A percentile compares a stretch with the other conserved stretches of the same genome.
These are phyloP conservation scores for Phytopythium sindhum DNA, from an alignment of 352 stramenopile species.

Conservation along the genomic window DNA sequence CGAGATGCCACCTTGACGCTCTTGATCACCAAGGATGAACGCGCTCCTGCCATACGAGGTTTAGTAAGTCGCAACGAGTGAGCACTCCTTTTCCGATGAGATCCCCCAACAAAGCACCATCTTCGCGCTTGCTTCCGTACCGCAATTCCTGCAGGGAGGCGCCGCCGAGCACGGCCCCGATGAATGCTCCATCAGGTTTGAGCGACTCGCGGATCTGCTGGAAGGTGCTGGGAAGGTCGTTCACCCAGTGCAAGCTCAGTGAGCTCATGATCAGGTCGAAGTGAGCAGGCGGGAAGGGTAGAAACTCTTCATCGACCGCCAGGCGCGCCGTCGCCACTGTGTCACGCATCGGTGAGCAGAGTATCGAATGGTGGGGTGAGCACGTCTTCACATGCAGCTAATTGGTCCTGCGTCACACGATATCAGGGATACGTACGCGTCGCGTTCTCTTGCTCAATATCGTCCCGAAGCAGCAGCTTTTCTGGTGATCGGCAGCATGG, in stretches of 20 bases:
- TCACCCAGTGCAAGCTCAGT: conserved; percentile 96
- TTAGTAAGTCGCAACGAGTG: neutral
- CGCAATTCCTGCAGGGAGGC: conserved; percentile 95
- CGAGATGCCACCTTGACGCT: conserved; percentile 93
- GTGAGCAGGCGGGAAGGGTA: conserved; percentile 93
- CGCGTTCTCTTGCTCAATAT: conserved; percentile 19
- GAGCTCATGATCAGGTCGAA: conserved; percentile 97
- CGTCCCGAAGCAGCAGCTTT: conserved; percentile 70
- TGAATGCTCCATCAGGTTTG: conserved; percentile 96
- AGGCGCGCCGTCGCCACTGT: conserved; percentile 73
- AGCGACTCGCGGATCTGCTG: conserved; percentile 76
- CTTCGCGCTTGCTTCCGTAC: conserved; percentile 26
- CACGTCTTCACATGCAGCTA: neutral
- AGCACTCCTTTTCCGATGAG: neutral
- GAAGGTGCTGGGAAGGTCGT: conserved; percentile 92
- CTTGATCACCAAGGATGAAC: conserved; percentile 94
- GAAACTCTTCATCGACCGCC: conserved; percentile 89
- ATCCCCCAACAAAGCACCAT: too few species aligned
- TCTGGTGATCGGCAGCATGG: conserved; percentile 34
- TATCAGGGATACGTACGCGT: conserved; percentile 11
- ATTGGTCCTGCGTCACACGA: neutral
- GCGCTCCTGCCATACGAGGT: conserved; percentile 57
- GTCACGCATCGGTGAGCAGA: neutral
- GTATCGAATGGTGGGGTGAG: neutral
- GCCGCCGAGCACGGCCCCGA: conserved; percentile 94